Conservation (phyloP, 2,329 filamentous ascomycete genomes). For the Ceratocystis ficicola region DNA sequence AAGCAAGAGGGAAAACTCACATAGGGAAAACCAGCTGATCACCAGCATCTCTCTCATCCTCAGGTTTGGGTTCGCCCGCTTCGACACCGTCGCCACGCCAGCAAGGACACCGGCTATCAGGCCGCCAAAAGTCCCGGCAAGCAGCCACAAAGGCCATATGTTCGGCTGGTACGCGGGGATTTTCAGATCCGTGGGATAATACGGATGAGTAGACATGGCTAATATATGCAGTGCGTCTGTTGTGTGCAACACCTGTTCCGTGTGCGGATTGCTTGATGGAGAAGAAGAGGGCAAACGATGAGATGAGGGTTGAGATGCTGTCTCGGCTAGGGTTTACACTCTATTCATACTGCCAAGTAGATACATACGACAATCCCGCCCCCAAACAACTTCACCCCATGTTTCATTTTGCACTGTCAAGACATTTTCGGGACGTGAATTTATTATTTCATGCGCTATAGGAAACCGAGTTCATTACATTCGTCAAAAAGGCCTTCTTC, state of each 20-base stretch:
- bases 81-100: background rate
- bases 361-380: background rate
- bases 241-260: background rate
- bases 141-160: constrained; percentile 35
- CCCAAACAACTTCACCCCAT: background rate
- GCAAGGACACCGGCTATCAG: constrained; percentile 12
- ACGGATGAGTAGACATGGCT: constrained; percentile 43
- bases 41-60: background rate
- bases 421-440: background rate
- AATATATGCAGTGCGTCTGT: background rate
- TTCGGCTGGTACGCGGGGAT: constrained; percentile 56
- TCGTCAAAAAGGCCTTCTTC: background rate
- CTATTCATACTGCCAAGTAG: background rate
- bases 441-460: background rate
- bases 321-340: background rate
- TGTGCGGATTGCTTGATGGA: background rate
- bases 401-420: background rate
- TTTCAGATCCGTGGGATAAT: constrained; percentile 53
- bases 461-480: background rate
- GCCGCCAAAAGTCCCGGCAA: constrained; percentile 3
- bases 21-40: constrained; percentile 18
- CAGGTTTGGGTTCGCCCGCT: background rate
- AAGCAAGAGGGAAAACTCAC: constrained; percentile 9
- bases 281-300: background rate
- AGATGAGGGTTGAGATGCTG: background rate